Evolutionary conservation across 139 green algal species (phyloP).

Genomic region (Coccomyxa sp.): DNA sequence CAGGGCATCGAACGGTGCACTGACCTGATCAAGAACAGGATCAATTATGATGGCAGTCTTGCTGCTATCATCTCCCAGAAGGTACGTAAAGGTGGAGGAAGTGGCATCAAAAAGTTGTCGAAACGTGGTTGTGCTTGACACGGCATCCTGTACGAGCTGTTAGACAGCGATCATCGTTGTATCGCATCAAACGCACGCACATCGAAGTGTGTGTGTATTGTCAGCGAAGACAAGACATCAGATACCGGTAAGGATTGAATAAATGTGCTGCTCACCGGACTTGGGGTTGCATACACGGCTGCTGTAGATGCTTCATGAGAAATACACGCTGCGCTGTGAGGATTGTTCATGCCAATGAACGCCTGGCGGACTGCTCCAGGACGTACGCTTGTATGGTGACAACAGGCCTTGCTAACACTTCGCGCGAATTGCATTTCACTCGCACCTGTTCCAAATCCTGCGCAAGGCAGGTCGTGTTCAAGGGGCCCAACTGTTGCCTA

Average conservation of each 20-base stretch:
- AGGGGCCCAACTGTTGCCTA: background rate
- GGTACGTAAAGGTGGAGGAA: constrained; percentile 60
- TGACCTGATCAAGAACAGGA: constrained; percentile 49
- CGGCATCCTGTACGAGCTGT: background rate
- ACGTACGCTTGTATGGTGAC: background rate
- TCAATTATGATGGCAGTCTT: constrained; percentile 58
- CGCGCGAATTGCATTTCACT: background rate
- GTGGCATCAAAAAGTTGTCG: constrained; percentile 53
- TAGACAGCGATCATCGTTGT: background rate
- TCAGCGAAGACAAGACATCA: background rate
- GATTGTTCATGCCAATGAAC: background rate
- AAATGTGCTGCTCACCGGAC: background rate
- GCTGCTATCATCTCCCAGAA: constrained; percentile 36
- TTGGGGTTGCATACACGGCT: background rate
- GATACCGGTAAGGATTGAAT: background rate
- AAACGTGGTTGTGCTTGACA: background rate
- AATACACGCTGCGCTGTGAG: background rate
- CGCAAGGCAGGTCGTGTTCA: background rate
- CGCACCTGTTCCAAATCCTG: background rate
- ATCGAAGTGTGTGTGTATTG: background rate
- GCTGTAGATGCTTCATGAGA: background rate
- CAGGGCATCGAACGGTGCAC: background rate
- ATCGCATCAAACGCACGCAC: background rate
- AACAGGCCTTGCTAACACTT: background rate
- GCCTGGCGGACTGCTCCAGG: background rate